Conservation (phyloP, 2,329 filamentous ascomycete genomes). For the Sclerotinia trifoliorum region DNA sequence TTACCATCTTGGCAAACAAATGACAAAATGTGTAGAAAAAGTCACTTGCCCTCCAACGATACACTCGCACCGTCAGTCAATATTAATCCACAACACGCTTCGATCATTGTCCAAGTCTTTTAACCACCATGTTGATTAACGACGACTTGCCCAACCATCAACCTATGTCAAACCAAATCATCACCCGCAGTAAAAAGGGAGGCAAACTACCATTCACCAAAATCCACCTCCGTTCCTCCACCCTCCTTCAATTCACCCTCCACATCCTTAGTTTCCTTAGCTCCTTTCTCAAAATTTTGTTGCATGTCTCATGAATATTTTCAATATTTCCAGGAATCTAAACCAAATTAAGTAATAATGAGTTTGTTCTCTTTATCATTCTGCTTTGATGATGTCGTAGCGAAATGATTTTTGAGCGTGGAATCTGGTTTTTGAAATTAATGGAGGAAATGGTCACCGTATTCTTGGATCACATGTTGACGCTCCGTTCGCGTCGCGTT, state of each 20-base stretch:
- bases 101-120: too few species aligned
- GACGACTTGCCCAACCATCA: too few species aligned
- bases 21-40: too few species aligned
- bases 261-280: neutral
- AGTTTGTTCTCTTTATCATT: neutral
- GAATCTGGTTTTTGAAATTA: neutral
- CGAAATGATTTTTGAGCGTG: neutral
- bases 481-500: slow-evolving; percentile 21
- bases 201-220: neutral
- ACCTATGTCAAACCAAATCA: too few species aligned
- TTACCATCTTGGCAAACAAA: too few species aligned
- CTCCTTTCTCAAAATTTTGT: neutral
- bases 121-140: too few species aligned
- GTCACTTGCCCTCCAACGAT: too few species aligned
- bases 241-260: neutral
- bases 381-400: neutral
- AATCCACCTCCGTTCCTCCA: neutral
- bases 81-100: too few species aligned
- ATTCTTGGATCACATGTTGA: slow-evolving; percentile 11
- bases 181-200: neutral
- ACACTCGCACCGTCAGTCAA: too few species aligned
- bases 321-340: neutral
- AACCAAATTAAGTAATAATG: neutral
- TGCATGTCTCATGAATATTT: neutral
- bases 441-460: neutral